Conservation (phyloP, 805 yeast species). For the Grigorovia jiainica region DNA sequence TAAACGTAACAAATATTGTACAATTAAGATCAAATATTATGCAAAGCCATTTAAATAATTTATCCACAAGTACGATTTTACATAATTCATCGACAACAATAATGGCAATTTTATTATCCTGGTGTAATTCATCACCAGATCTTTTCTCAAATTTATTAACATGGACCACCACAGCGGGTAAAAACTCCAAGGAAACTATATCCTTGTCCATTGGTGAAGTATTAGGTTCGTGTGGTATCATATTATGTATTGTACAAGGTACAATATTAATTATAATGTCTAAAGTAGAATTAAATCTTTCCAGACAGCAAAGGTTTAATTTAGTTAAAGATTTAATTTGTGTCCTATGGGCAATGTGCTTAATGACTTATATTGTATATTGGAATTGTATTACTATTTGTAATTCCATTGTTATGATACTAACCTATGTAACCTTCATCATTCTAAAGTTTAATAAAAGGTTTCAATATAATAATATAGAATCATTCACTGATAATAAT, state of each 20-base stretch:
- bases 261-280: conserved; percentile 25
- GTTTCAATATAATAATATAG: not conserved
- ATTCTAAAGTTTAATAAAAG: conserved; percentile 3
- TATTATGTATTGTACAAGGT: conserved; percentile 28
- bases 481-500: not conserved
- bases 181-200: conserved; percentile 13
- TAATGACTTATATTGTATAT: conserved; percentile 19
- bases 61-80: not conserved
- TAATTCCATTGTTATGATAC: conserved; percentile 21
- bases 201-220: conserved; percentile 30
- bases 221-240: conserved; percentile 30
- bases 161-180: conserved; percentile 19
- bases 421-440: conserved; percentile 16
- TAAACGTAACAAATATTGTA: conserved; percentile 27
- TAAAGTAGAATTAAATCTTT: conserved; percentile 10
- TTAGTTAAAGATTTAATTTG: conserved; percentile 22
- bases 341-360: conserved; percentile 15
- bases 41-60: not conserved
- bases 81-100: conserved; percentile 3
- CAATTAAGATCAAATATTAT: conserved; percentile 9
- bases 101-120: conserved; percentile 26
- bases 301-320: conserved; percentile 11
- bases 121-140: conserved; percentile 33
- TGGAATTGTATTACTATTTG: conserved; percentile 17
- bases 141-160: conserved; percentile 29